A percentile compares a stretch with the other conserved stretches of the same genome.
These are phyloP conservation scores for Xanthoconium stramineum DNA, from an alignment of 768 basidiomycete genomes.

Conservation along the genomic window DNA sequence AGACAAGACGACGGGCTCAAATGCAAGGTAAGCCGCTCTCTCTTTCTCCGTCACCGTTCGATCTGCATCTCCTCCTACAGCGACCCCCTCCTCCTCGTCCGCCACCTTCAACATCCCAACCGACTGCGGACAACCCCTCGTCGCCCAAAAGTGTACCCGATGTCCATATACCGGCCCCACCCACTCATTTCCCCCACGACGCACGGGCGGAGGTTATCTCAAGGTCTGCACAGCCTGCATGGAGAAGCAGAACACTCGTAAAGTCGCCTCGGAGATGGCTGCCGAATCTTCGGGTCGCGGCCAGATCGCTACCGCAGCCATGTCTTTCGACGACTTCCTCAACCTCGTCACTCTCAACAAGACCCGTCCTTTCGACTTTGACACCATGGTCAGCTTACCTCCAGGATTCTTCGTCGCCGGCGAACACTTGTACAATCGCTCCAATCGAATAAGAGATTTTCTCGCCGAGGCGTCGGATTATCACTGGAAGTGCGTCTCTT, in stretches of 20 bases:
- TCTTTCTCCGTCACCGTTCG: neutral
- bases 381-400: conserved; percentile 34
- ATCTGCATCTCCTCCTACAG: conserved; percentile 3
- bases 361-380: conserved; percentile 32
- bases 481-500: conserved; percentile 32
- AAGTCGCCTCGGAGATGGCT: conserved; percentile 29
- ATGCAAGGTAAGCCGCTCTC: conserved; percentile 21
- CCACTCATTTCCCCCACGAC: conserved; percentile 28
- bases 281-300: conserved; percentile 27
- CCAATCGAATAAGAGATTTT: conserved; percentile 34
- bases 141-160: conserved; percentile 32
- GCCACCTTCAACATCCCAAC: conserved; percentile 21
- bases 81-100: conserved; percentile 21
- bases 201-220: conserved; percentile 30
- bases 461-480: conserved; percentile 34
- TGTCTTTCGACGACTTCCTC: conserved; percentile 33
- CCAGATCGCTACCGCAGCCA: conserved; percentile 36
- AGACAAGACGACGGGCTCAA: conserved; percentile 10
- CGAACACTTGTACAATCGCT: conserved; percentile 35
- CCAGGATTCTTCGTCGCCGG: conserved; percentile 31
- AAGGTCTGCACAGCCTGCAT: conserved; percentile 32
- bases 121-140: conserved; percentile 11
- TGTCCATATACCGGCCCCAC: conserved; percentile 30
- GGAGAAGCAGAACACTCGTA: conserved; percentile 35
- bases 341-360: conserved; percentile 33